phyloP scores from a whole-genome alignment of 371 early-diverging fungal genomes.

The Rhizopus microsporus region DNA sequence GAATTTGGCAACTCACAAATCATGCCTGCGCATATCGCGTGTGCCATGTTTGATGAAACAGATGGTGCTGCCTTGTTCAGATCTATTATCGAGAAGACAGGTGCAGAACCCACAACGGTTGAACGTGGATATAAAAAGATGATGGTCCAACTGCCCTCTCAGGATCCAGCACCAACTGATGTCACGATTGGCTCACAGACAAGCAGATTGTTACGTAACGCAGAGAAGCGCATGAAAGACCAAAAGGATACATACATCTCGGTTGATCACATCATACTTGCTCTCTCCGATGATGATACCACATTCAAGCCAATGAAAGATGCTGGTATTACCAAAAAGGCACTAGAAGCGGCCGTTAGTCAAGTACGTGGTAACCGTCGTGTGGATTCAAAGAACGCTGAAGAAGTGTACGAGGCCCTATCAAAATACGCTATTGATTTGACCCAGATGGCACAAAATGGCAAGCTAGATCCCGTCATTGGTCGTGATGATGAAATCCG shows the following conservation, averaged over 20 bases:
- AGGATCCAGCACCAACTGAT: conserved; percentile 84
- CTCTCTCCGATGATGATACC: conserved; percentile 70
- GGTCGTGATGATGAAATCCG: conserved; percentile 89
- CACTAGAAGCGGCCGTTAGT: conserved; percentile 77
- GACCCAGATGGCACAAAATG: conserved; percentile 74
- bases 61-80: conserved; percentile 66
- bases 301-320: conserved; percentile 65
- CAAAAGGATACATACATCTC: conserved; percentile 88
- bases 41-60: conserved; percentile 77
- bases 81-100: conserved; percentile 78
- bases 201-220: conserved; percentile 64
- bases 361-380: conserved; percentile 82
- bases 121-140: conserved; percentile 80
- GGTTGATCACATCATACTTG: conserved; percentile 86
- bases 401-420: conserved; percentile 83
- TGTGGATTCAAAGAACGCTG: conserved; percentile 85
- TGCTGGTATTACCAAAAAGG: conserved; percentile 70
- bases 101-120: conserved; percentile 71
- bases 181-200: conserved; percentile 66
- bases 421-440: conserved; percentile 94
- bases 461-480: conserved; percentile 86
- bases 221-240: conserved; percentile 75
- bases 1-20: conserved; percentile 81
- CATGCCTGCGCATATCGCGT: conserved; percentile 79
- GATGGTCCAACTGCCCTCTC: conserved; percentile 80